Conservation (phyloP, 2,329 filamentous ascomycete genomes). For the Monilinia aucupariae region DNA sequence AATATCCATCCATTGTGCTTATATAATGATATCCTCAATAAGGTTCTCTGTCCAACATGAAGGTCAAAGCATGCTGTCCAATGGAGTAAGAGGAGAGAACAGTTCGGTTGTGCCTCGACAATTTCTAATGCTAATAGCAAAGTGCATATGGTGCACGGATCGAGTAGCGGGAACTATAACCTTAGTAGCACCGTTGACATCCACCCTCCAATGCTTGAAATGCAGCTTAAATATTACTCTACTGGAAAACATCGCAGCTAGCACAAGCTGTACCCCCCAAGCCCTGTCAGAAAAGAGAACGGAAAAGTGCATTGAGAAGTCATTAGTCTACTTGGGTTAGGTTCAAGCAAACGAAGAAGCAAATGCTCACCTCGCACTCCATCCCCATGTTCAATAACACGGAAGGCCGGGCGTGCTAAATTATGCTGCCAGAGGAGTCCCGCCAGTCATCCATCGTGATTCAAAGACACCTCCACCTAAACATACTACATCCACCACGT, state of each 20-base stretch:
- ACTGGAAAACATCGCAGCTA: not conserved
- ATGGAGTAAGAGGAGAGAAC: no score
- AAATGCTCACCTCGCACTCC: not conserved
- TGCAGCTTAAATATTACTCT: not conserved
- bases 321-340: not conserved
- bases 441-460: slow-evolving; percentile 5
- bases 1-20: no score
- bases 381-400: not conserved
- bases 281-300: not conserved
- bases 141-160: slow-evolving; percentile 11
- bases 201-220: not conserved
- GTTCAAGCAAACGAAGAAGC: not conserved
- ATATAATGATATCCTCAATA: no score
- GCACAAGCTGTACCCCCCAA: not conserved
- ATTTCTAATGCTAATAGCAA: not conserved
- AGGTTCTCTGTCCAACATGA: no score
- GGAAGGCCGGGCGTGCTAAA: not conserved
- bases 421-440: not conserved
- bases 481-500: not conserved
- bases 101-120: no score
- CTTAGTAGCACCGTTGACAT: not conserved
- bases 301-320: not conserved
- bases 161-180: slow-evolving; percentile 10
- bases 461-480: slow-evolving; percentile 10
- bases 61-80: no score